Base-by-base conservation (phyloP, 768 basidiomycete genomes). In the Daedaleopsis sinensis region DNA sequence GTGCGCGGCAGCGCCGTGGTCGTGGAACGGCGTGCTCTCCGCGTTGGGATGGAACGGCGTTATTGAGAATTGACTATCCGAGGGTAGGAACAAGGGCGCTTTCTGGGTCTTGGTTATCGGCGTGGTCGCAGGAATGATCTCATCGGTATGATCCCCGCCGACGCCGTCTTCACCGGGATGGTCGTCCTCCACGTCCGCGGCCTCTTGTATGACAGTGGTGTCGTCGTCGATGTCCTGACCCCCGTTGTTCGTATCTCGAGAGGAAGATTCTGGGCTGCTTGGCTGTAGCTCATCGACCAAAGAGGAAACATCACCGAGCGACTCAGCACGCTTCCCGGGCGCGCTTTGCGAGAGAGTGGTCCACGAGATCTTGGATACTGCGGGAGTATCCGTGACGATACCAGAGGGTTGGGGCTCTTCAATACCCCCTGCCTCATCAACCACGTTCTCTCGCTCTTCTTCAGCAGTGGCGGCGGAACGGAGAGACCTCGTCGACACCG, bases 21-120 rank as follows among this genome's bases (percentile, higher is more conserved):
- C 21, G 12, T 42, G 11, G n/a, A 32, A 58, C 13, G 59, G 19
- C 13, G 53, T 48, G 32, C 21, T 62, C 61, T 58, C 61, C 49
- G 57, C 54, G 1, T 67, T 59, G 39, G 55, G 74, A 65, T 76
- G 77, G 19, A 85, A 86, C 60, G 83, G 82, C 9, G 83, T 85
- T 61, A 84, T 82, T 0, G 81, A 77, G 39, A 77, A 70, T 67
- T 85, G 86, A 64, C 81, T 87, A 63, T 80, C 78, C 27, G 82
- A 76, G 18, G 75, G 78, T 27, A 85, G 70, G 67, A 89, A 88
- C 52, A 86, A 68, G 16, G 82, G 80, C 18, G 64, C 58, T 51
- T 64, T 59, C 23, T 27, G 37, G 18, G 16, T n/a, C n/a, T 46
- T 55, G 2, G 62, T 58, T 24, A 37, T 57, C 7, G 58, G 62